Percentiles rank a stretch among this genome's conserved stretches.
Conservation (phyloP, 257 asterid genomes). For the Fraxinus anomala region DNA sequence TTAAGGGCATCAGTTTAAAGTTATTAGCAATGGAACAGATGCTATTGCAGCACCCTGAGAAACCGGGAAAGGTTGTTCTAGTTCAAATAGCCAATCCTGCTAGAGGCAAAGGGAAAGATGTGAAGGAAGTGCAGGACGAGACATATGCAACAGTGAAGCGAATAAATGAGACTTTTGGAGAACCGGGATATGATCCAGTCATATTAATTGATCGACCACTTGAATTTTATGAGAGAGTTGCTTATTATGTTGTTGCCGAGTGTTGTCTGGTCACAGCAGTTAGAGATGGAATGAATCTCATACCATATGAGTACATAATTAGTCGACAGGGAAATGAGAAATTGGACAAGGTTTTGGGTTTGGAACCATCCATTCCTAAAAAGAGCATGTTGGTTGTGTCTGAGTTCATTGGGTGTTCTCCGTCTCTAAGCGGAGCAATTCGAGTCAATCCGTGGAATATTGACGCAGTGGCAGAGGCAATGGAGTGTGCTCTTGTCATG, state of each 20-base stretch:
- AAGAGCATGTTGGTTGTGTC: slow-evolving; percentile 88
- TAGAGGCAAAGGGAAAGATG: slow-evolving; percentile 79
- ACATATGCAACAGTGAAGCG: slow-evolving; percentile 64
- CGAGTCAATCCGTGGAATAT: slow-evolving; percentile 90
- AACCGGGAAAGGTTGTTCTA: slow-evolving; percentile 76
- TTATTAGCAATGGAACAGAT: slow-evolving; percentile 85
- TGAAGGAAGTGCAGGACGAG: slow-evolving; percentile 83
- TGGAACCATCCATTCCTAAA: slow-evolving; percentile 45
- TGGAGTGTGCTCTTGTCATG: slow-evolving; percentile 77
- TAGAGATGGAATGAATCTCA: slow-evolving; percentile 92
- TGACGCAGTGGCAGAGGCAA: slow-evolving; percentile 80
- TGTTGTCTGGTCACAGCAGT: slow-evolving; percentile 93
- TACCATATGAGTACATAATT: slow-evolving; percentile 79
- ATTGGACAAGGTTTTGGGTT: slow-evolving; percentile 57
- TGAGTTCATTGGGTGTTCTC: slow-evolving; percentile 89
- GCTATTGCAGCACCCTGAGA: slow-evolving; percentile 72
- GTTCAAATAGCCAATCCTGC: slow-evolving; percentile 96
- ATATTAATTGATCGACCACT: slow-evolving; percentile 70
- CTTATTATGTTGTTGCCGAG: slow-evolving; percentile 78
- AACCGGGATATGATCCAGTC: slow-evolving; percentile 76
- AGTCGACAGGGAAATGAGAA: slow-evolving; percentile 73
- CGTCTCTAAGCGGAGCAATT: slow-evolving; percentile 83
- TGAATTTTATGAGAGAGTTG: slow-evolving; percentile 72
- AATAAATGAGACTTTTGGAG: slow-evolving; percentile 67
- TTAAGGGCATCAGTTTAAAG: slow-evolving; percentile 83